Conservation (phyloP, 495 filamentous ascomycete species). For the Monascus purpureus region DNA sequence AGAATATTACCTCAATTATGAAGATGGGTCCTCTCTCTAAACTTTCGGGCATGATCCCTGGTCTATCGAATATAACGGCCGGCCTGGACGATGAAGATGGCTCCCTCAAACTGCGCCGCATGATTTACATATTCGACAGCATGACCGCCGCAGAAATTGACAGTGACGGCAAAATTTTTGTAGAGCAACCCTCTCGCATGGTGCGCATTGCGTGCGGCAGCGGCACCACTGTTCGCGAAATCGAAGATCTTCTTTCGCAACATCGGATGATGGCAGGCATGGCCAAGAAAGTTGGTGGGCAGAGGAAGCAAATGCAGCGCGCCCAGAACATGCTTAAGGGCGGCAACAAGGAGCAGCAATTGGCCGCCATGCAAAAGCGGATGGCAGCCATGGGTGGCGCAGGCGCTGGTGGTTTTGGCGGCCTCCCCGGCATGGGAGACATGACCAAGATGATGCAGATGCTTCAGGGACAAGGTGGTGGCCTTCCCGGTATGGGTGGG, state of each 20-base stretch:
- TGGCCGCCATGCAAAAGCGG: conserved; percentile 95
- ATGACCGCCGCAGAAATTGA: conserved; percentile 96
- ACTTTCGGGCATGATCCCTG: conserved; percentile 98
- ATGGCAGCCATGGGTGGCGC: conserved; percentile 80
- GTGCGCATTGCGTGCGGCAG: conserved; percentile 80
- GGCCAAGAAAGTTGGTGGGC: conserved; percentile 97
- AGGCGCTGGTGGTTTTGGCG: conserved; percentile 33
- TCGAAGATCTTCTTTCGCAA: conserved; percentile 94
- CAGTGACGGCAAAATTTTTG: conserved; percentile 84
- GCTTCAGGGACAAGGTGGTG: conserved; percentile 31
- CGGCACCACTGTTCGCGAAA: conserved; percentile 83
- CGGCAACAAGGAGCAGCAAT: conserved; percentile 76
- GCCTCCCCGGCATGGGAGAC: conserved; percentile 49
- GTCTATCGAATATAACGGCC: conserved; percentile 79
- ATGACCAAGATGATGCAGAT: conserved; percentile 81
- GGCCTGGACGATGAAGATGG: conserved; percentile 97
- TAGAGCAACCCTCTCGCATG: conserved; percentile 87
- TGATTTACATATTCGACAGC: conserved; percentile 97
- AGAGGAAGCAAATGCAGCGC: conserved; percentile 91
- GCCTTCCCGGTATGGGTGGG: conserved; percentile 42
- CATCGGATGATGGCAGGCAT: conserved; percentile 98
- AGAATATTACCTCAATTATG: conserved; percentile 96
- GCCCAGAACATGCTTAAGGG: conserved; percentile 85
- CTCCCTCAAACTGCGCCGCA: conserved; percentile 78
- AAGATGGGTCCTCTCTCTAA: conserved; percentile 98